phyloP scores from a whole-genome alignment of 352 stramenopile species.

The Pythium coloratum region DNA sequence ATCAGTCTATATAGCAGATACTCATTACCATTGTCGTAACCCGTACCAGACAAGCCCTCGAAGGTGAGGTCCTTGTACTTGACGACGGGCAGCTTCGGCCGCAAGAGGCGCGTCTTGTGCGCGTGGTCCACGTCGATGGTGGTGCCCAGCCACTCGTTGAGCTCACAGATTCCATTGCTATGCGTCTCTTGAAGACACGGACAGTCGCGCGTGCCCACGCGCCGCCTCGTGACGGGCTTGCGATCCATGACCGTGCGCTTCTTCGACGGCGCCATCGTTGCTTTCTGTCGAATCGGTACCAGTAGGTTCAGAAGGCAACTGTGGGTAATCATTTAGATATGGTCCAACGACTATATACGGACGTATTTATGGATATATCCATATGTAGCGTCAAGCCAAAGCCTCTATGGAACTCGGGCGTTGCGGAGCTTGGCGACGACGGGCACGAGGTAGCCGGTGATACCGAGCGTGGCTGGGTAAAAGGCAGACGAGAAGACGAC shows the following conservation, averaged over 20 bases:
- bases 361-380: neutral
- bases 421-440: slow-evolving; percentile 61
- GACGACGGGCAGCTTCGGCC: slow-evolving; percentile 39
- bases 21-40: neutral
- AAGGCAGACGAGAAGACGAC: slow-evolving; percentile 79
- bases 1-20: neutral
- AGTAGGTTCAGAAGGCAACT: slow-evolving; percentile 13
- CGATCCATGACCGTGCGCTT: slow-evolving; percentile 33
- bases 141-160: slow-evolving; percentile 59
- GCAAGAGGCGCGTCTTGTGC: slow-evolving; percentile 27
- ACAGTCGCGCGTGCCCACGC: slow-evolving; percentile 26
- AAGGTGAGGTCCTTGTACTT: slow-evolving; percentile 52
- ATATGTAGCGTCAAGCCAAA: too few relatives aligned
- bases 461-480: slow-evolving; percentile 78
- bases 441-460: slow-evolving; percentile 75
- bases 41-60: slow-evolving; percentile 34
- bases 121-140: slow-evolving; percentile 33
- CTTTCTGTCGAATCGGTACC: neutral
- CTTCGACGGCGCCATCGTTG: slow-evolving; percentile 41
- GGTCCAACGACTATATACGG: neutral
- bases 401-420: slow-evolving; percentile 49
- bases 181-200: slow-evolving; percentile 28
- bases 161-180: slow-evolving; percentile 45
- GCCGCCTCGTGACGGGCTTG: slow-evolving; percentile 13
- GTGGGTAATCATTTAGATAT: neutral